A percentile compares a stretch with the other conserved stretches of the same genome.
These are phyloP conservation scores for Sapria himalayana DNA, from an alignment of 345 rosid species.

Conservation along the genomic window DNA sequence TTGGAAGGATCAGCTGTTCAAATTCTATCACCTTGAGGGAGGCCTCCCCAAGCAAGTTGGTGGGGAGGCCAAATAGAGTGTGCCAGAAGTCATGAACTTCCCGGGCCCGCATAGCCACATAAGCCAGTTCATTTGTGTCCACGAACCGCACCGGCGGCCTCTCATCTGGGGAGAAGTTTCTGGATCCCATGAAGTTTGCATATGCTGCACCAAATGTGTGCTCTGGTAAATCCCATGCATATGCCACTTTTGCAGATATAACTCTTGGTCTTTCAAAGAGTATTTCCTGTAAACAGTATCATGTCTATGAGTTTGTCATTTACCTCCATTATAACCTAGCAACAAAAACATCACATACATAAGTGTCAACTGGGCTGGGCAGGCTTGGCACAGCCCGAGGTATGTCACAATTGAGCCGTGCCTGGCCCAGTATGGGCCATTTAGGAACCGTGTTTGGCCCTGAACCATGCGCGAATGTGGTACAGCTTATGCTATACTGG, in stretches of 20 bases:
- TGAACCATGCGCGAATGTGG: no score
- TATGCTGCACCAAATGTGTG: slow-evolving; percentile 72
- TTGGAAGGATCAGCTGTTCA: slow-evolving; percentile 55
- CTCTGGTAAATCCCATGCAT: slow-evolving; percentile 55
- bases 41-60: slow-evolving; percentile 52
- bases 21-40: slow-evolving; percentile 61
- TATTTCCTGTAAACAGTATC: slow-evolving; percentile 22
- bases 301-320: no score
- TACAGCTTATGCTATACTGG: no score
- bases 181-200: slow-evolving; percentile 73
- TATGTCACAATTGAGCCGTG: no score
- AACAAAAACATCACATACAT: background rate
- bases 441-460: no score
- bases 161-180: slow-evolving; percentile 59
- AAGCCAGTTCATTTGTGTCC: slow-evolving; percentile 58
- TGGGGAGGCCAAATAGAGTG: slow-evolving; percentile 48
- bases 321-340: no score
- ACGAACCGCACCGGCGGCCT: slow-evolving; percentile 62
- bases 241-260: slow-evolving; percentile 33
- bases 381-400: no score
- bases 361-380: no score
- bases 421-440: no score
- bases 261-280: slow-evolving; percentile 50
- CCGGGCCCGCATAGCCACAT: slow-evolving; percentile 47
- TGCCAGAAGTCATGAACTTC: slow-evolving; percentile 79